A percentile compares a stretch with the other conserved stretches of the same genome.
Conservation (phyloP, 1,139 yeast genomes). For the Suhomyces yuchorum region DNA sequence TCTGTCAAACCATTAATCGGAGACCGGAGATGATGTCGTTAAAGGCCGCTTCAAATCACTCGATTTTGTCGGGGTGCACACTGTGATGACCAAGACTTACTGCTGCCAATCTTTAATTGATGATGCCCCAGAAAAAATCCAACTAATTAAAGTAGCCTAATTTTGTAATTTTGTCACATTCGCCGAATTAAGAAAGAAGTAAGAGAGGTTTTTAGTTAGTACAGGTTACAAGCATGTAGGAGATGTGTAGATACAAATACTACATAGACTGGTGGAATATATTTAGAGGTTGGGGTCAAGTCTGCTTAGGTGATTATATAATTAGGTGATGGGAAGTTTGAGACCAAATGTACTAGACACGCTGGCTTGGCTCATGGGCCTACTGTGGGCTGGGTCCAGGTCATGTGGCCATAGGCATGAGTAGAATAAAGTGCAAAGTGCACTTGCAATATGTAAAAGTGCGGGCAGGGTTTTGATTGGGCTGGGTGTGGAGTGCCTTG, state of each 20-base stretch:
- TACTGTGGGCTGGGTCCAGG: neutral
- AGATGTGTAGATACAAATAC: too few species aligned
- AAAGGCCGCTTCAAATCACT: neutral
- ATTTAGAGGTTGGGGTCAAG: too few species aligned
- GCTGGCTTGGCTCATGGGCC: too few species aligned
- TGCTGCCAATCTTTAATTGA: neutral
- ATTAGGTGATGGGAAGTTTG: too few species aligned
- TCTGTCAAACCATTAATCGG: neutral
- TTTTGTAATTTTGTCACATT: too few species aligned
- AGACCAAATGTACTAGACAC: too few species aligned
- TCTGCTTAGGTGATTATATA: too few species aligned
- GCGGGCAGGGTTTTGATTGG: neutral
- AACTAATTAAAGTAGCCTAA: neutral
- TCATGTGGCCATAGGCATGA: neutral
- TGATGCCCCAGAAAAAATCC: neutral
- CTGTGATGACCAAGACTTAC: neutral
- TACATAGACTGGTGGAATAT: too few species aligned
- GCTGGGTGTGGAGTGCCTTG: neutral
- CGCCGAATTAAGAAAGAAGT: too few species aligned
- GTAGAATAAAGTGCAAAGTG: neutral
- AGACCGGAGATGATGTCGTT: neutral
- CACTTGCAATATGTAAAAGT: neutral
- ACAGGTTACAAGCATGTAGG: too few species aligned
- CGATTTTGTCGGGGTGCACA: neutral
- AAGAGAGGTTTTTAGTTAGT: too few species aligned